phyloP scores from a whole-genome alignment of 345 rosid genomes.

The Schrenkiella parvula region DNA sequence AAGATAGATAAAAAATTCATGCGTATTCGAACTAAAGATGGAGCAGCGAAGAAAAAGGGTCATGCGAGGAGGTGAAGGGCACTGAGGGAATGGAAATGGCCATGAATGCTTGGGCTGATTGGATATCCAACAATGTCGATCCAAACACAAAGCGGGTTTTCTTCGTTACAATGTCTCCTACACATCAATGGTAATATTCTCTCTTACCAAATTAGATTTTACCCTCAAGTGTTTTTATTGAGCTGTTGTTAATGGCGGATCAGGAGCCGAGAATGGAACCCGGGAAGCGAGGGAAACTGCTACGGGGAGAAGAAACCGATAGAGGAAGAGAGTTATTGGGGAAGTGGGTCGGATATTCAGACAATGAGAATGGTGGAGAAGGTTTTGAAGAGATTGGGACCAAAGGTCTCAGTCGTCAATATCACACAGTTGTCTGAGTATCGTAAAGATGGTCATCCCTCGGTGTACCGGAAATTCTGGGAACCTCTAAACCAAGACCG shows the following conservation, averaged over 20 bases:
- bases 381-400: slow-evolving; percentile 51
- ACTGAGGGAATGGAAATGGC: slow-evolving; percentile 85
- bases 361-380: slow-evolving; percentile 78
- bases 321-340: slow-evolving; percentile 68
- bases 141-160: slow-evolving; percentile 53
- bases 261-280: slow-evolving; percentile 89
- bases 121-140: slow-evolving; percentile 58
- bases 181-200: slow-evolving; percentile 57
- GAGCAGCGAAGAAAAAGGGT: slow-evolving; percentile 61
- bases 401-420: slow-evolving; percentile 74
- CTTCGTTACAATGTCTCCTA: slow-evolving; percentile 93
- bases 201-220: background rate
- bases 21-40: slow-evolving; percentile 55
- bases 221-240: no score
- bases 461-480: slow-evolving; percentile 92
- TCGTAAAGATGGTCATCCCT: slow-evolving; percentile 92
- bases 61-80: slow-evolving; percentile 79
- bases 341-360: slow-evolving; percentile 75
- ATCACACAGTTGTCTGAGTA: slow-evolving; percentile 95
- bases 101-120: slow-evolving; percentile 88
- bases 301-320: slow-evolving; percentile 61
- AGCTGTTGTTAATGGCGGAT: background rate
- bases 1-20: background rate
- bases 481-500: slow-evolving; percentile 63
- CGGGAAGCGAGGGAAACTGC: slow-evolving; percentile 80